Conservation (phyloP, 176 grass and related monocot genomes). For the Paspalum vaginatum region DNA sequence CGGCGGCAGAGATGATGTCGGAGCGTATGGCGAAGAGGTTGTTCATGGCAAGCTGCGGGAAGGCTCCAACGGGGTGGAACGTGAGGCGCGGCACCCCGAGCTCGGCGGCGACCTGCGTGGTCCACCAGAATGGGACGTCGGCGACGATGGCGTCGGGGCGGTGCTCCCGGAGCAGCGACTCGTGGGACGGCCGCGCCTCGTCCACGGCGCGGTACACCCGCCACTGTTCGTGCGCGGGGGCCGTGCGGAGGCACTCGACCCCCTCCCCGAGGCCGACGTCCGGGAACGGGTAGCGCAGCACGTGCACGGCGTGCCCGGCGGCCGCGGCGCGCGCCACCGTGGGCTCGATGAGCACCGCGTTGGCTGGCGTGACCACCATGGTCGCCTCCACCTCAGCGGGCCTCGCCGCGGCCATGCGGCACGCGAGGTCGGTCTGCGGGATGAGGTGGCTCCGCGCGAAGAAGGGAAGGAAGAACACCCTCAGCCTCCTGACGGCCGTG, state of each 20-base stretch:
- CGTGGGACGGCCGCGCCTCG: slow-evolving; percentile 43
- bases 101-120: slow-evolving; percentile 51
- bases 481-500: slow-evolving; percentile 11
- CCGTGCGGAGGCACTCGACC: slow-evolving; percentile 55
- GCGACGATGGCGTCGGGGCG: slow-evolving; percentile 65
- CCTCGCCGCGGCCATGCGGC: slow-evolving; percentile 47
- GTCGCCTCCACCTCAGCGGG: slow-evolving; percentile 42
- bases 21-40: slow-evolving; percentile 48
- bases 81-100: slow-evolving; percentile 67
- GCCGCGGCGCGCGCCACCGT: slow-evolving; percentile 33
- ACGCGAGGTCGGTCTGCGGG: slow-evolving; percentile 69
- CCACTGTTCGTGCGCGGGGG: slow-evolving; percentile 41
- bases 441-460: slow-evolving; percentile 73
- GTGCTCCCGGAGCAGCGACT: slow-evolving; percentile 56
- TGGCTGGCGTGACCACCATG: slow-evolving; percentile 63
- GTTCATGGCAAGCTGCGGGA: slow-evolving; percentile 68
- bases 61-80: slow-evolving; percentile 66
- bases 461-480: slow-evolving; percentile 80
- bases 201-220: slow-evolving; percentile 59
- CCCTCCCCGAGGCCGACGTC: slow-evolving; percentile 57
- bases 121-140: slow-evolving; percentile 63
- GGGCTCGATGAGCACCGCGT: slow-evolving; percentile 46
- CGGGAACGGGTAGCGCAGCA: slow-evolving; percentile 64
- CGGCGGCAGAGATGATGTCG: slow-evolving; percentile 33
- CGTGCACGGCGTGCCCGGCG: slow-evolving; percentile 31